phyloP scores from a whole-genome alignment of 139 green algal genomes.

The Picochlorum sp. region DNA sequence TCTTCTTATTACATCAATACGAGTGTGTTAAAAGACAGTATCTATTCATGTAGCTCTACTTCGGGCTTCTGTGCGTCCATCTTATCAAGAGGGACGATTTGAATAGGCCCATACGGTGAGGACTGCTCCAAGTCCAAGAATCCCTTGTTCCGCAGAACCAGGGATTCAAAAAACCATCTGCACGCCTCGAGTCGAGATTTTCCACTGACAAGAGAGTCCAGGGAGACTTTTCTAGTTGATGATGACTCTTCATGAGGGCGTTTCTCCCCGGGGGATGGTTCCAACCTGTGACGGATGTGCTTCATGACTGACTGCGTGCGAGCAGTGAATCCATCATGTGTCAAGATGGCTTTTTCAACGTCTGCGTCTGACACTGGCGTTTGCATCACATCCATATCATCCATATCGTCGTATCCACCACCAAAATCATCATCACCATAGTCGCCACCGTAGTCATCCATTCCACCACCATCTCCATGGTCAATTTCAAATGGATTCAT shows the following conservation, averaged over 20 bases:
- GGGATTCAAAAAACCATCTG: conserved; percentile 59
- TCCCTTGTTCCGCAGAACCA: conserved; percentile 48
- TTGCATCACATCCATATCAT: background rate
- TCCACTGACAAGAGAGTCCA: conserved; percentile 31
- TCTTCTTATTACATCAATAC: too few relatives aligned
- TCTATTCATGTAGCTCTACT: too few relatives aligned
- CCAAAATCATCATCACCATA: background rate
- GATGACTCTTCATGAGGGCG: conserved; percentile 7
- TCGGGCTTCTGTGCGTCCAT: background rate
- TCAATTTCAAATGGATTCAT: too few relatives aligned
- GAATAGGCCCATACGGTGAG: conserved; percentile 47
- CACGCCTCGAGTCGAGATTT: conserved; percentile 24
- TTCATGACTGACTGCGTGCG: conserved; percentile 20
- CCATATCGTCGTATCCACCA: background rate
- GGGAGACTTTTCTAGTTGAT: background rate
- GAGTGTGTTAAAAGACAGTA: too few relatives aligned
- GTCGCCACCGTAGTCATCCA: background rate
- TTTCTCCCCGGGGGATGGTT: conserved; percentile 18
- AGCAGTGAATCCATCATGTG: conserved; percentile 21
- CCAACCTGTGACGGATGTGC: conserved; percentile 17
- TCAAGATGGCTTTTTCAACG: background rate
- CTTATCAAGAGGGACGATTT: conserved; percentile 18
- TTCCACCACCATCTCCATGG: background rate
- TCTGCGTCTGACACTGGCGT: background rate
- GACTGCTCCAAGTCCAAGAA: conserved; percentile 46